Conservation (phyloP, 2,329 filamentous ascomycete genomes). For the Rutstroemia sp. region DNA sequence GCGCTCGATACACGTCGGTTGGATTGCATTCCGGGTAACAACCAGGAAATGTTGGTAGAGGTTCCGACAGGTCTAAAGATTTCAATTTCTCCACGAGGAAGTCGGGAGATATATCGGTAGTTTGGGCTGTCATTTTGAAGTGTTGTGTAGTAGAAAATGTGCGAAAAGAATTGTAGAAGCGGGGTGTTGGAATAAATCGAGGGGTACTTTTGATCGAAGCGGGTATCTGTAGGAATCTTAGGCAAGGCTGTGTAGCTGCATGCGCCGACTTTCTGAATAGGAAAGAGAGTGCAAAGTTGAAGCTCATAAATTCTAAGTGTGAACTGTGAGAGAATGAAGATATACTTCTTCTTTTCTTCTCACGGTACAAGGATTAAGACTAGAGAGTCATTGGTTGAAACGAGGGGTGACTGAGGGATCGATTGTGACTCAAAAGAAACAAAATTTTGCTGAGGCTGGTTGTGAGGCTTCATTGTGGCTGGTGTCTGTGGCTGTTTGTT, state of each 20-base stretch:
- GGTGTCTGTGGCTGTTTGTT: too few species aligned
- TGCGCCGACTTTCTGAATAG: background rate
- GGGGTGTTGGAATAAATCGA: conserved; percentile 7
- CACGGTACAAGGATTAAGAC: too few species aligned
- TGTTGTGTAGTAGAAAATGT: conserved; percentile 10
- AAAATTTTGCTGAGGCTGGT: too few species aligned
- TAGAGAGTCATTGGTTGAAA: too few species aligned
- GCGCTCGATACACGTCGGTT: conserved; percentile 70
- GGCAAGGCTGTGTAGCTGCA: background rate
- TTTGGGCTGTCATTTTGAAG: conserved; percentile 20
- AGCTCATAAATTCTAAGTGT: background rate
- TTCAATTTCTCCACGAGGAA: conserved; percentile 23
- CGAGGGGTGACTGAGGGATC: too few species aligned
- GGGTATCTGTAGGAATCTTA: conserved; percentile 4
- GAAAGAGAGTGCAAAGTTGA: background rate
- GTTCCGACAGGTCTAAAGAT: conserved; percentile 19
- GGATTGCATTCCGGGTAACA: conserved; percentile 65
- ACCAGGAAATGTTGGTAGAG: conserved; percentile 39
- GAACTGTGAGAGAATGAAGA: background rate
- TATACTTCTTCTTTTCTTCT: background rate
- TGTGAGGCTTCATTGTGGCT: too few species aligned
- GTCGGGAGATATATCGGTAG: conserved; percentile 9
- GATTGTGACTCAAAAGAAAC: too few species aligned
- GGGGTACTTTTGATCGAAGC: conserved; percentile 4
- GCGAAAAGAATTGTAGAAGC: conserved; percentile 11